Evolutionary conservation across 2,329 filamentous ascomycete species (phyloP), one percentile per base, ranked within the genome.

Genomic region (Colletotrichum sp.): DNA sequence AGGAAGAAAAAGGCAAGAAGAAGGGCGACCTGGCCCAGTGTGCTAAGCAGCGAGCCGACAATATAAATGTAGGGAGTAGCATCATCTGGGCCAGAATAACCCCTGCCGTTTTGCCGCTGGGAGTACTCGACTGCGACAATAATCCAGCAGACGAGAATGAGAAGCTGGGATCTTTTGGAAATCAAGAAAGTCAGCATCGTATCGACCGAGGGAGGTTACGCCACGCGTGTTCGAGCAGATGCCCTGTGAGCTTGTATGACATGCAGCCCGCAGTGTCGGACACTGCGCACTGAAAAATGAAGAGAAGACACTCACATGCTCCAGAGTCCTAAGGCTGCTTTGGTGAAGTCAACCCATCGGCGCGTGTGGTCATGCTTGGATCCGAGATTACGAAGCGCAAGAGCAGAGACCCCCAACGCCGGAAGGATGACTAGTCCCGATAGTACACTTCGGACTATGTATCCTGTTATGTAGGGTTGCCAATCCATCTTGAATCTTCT

Each of bases 261-360:
- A n/a, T 27, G 3, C 1, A 49, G 19, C 19, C 44, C 19, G 44
- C 19, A 7, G 6, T 12, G 11, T 7, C 19, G 11, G 3, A 49
- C 11, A n/a, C 44, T 22, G 11, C 9, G 5, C 44, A 6, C 11
- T 49, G 9, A 77, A 16, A 2, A 77, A 77, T 27, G 30, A 66
- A 11, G 6, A 61, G 15, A 55, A 4, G 12, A 7, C 11, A 64
- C 82, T 63, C 64, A 85, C 83, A 79, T 29, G 6, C 74, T 49
- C 32, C 79, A 84, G 0, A 80, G 63, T 2, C 75, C 69, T 13
- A 84, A 75, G 1, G 81, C 80, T 2, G 69, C 6, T 61, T 82
- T 83, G 65, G 81, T 78, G 22, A 74, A 80, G 4, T 63, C 76
- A 15, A 82, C 78, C 22, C 79, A 82, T 32, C 64, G 77, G 44